Conservation (phyloP, 768 basidiomycete species). For the Lentinula boryana region DNA sequence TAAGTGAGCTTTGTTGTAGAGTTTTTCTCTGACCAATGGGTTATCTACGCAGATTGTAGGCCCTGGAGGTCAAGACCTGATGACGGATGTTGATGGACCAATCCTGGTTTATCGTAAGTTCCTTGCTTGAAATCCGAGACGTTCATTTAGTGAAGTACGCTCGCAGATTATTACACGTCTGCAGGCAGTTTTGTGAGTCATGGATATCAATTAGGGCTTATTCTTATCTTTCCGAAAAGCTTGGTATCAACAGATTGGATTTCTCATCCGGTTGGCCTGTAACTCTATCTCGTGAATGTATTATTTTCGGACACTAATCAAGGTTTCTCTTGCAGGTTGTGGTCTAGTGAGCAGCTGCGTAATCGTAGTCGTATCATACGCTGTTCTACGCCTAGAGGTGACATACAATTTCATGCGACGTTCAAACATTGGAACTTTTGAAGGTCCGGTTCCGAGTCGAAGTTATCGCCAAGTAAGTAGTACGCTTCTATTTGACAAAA, state of each 20-base stretch:
- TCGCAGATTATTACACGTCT: conserved; percentile 44
- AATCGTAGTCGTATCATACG: neutral
- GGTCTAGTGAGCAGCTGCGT: neutral
- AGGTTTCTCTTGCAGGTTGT: neutral
- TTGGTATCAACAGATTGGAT: conserved; percentile 41
- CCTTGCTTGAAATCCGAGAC: neutral
- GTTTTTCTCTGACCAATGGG: neutral
- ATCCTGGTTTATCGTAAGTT: conserved; percentile 46
- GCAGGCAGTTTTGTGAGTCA: conserved; percentile 35
- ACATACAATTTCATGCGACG: no score
- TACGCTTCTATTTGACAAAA: no score
- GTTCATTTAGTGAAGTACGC: neutral
- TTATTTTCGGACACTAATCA: no score
- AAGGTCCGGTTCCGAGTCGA: no score
- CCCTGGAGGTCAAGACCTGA: conserved; percentile 50
- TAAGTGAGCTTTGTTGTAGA: conserved; percentile 14
- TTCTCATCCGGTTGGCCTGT: conserved; percentile 49
- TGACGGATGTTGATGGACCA: conserved; percentile 36
- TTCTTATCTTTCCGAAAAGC: conserved; percentile 13
- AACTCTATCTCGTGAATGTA: conserved; percentile 2
- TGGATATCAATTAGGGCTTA: neutral
- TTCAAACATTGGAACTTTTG: no score
- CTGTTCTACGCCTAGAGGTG: no score
- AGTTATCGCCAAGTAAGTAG: no score
- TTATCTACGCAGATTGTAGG: conserved; percentile 32